Percentiles rank a stretch among this genome's conserved stretches.
Evolutionary conservation across 257 asterid species (phyloP).

Genomic region (Petunia secreta): DNA sequence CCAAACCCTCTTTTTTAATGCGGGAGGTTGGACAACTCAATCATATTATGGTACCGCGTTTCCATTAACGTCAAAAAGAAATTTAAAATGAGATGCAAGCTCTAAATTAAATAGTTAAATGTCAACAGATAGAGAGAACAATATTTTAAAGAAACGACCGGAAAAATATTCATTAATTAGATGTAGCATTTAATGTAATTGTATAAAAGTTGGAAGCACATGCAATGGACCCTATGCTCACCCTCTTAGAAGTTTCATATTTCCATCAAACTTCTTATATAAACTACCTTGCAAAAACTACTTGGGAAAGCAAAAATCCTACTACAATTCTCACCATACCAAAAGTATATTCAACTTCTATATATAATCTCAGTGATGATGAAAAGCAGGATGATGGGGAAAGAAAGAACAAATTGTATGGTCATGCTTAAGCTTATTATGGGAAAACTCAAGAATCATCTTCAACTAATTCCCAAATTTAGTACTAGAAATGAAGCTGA

Average conservation of each 20-base stretch:
- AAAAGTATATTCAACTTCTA: neutral
- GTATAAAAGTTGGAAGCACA: slow-evolving; percentile 16
- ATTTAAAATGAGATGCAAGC: neutral
- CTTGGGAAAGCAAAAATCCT: neutral
- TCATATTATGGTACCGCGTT: neutral
- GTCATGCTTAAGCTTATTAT: slow-evolving; percentile 25
- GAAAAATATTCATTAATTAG: slow-evolving; percentile 20
- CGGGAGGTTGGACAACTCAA: neutral
- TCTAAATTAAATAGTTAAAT: no score
- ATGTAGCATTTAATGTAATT: slow-evolving; percentile 31
- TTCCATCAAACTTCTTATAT: slow-evolving; percentile 19
- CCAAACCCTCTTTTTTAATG: no score
- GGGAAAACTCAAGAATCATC: slow-evolving; percentile 27
- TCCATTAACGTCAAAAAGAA: neutral
- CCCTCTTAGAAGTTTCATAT: slow-evolving; percentile 52
- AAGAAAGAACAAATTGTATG: slow-evolving; percentile 30
- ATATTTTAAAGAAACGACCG: slow-evolving; percentile 27
- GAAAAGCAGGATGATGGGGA: slow-evolving; percentile 23
- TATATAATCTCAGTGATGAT: slow-evolving; percentile 20
- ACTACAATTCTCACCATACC: neutral
- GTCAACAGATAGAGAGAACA: neutral
- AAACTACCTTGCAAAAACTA: slow-evolving; percentile 31
- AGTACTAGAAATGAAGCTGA: neutral
- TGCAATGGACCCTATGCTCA: slow-evolving; percentile 29
- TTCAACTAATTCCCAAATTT: neutral